Evolutionary conservation across 805 yeast genomes (phyloP), one percentile per base, ranked within the genome.

Genomic region (Cyberlindnera maclurae): DNA sequence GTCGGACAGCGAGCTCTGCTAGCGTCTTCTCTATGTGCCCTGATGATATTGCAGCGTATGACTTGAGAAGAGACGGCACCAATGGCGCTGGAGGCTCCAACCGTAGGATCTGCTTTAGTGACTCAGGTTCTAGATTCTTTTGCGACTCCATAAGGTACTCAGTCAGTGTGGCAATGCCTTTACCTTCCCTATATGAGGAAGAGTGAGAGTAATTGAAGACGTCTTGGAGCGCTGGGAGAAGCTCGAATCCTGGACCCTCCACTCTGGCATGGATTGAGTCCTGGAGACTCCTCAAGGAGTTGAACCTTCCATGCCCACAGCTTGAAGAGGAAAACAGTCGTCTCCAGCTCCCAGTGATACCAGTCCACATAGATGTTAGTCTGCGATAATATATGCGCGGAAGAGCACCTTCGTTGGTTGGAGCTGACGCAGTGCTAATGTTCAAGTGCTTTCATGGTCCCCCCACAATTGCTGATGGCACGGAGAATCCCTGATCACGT

Each of bases 1-100:
- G 35, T 13, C 44, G 44, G 4, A 45, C 39, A 1, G 45, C 45
- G 29, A 38, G 12, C 17, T 39, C 15, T 11, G 38, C 44, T n/a
- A 15, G 26, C 4, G 38, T 33, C 16, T 15, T 35, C 2, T 37
- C 12, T 4, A 45, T 36, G 12, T 34, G 17, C 38, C 35, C 22
- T 27, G 22, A 11, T 31, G 44, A 24, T 27, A 29, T 7, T 13
- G 18, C 17, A 12, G n/a, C 26, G 24, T 18, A 41, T 9, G 43
- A 36, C 17, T 39, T 27, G 5, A 44, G 29, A 3, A 44, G 26
- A 9, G 39, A 26, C 4, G 36, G 22, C 12, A 44, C 29, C 31
- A 44, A 20, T 7, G 28, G 5, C 15, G 47, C 27, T 10, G 44
- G 47, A 20, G 44, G 47, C 4, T 34, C 22, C 12, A 38, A 26